These are phyloP conservation scores for Durio zibethinus DNA, from an alignment of 345 rosid species.

Conservation along the genomic window DNA sequence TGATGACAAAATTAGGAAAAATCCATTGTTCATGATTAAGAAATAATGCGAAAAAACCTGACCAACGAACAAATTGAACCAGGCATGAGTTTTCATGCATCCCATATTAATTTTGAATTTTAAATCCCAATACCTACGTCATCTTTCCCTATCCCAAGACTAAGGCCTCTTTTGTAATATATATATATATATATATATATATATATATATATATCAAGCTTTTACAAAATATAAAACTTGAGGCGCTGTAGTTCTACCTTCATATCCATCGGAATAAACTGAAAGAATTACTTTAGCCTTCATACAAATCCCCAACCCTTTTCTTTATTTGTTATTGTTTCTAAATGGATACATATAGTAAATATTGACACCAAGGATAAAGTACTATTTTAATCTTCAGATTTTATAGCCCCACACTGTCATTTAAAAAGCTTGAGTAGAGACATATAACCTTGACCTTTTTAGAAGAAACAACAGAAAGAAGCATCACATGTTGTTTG, in stretches of 20 bases:
- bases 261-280: not conserved
- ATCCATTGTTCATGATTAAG: not conserved
- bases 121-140: too few species aligned
- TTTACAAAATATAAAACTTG: not conserved
- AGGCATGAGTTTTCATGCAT: not conserved
- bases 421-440: conserved; percentile 1
- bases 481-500: conserved; percentile 13
- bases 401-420: not conserved
- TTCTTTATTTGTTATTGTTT: not conserved
- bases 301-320: not conserved
- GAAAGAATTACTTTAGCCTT: not conserved
- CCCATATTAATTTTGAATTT: not conserved
- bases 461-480: not conserved
- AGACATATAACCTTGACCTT: not conserved
- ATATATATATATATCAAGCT: not conserved
- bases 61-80: not conserved
- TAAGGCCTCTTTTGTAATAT: too few species aligned
- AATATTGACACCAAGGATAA: not conserved
- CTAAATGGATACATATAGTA: not conserved
- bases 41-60: not conserved
- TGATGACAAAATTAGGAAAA: not conserved
- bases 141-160: too few species aligned
- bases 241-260: not conserved
- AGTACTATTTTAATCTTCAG: conserved; percentile 4
- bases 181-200: too few species aligned